Base-by-base conservation (phyloP, 495 filamentous ascomycete genomes). In the Mytilinidion resinicola region DNA sequence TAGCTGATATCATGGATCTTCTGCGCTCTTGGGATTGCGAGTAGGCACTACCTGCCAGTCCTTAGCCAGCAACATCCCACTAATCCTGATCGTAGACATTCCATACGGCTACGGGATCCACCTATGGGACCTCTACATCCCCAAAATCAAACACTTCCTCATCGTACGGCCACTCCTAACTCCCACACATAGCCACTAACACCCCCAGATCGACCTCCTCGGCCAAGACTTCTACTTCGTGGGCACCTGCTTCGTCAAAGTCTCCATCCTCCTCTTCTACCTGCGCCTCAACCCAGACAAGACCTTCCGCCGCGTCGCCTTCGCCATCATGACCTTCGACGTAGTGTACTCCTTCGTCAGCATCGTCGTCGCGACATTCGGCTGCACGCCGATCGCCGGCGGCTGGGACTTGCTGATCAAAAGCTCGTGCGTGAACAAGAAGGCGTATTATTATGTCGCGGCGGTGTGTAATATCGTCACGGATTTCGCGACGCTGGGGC, bases 211-310 rank as follows among this genome's bases (percentile, higher is more conserved):
- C 48, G 48, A 51, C n/a, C 48, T 51, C 34, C n/a, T 51, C 17
- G 48, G 48, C 48, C 48, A 51, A 33, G 48, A 51, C 48, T 51
- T 51, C 34, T 51, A 51, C 19, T 51, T 51, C 34, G 17, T 36
- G 9, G 19, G 48, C 48, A 51, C 48, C 9, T 51, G 48, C 34
- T 36, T 51, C 48, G 48, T 51, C 19, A 51, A 51, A 15, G 48
- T 51, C 48, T 51, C 48, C 17, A 51, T 51, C n/a, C 17, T 51
- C 8, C 48, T 51, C 21, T 51, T 51, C 19, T 51, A 33, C 19
- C 21, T 51, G 0, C 48, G 48, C 19, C 34, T 51, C 5, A 51
- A 51, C 34, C 48, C 48, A 25, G 48, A 51, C 34, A 51, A 51
- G 19, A 30, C 34, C 10, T 51, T 51, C n/a, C 48, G 34, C 34